A percentile compares a stretch with the other conserved stretches of the same genome.
phyloP scores from a whole-genome alignment of 164 flowering plant species.

The Vitis cinerea region DNA sequence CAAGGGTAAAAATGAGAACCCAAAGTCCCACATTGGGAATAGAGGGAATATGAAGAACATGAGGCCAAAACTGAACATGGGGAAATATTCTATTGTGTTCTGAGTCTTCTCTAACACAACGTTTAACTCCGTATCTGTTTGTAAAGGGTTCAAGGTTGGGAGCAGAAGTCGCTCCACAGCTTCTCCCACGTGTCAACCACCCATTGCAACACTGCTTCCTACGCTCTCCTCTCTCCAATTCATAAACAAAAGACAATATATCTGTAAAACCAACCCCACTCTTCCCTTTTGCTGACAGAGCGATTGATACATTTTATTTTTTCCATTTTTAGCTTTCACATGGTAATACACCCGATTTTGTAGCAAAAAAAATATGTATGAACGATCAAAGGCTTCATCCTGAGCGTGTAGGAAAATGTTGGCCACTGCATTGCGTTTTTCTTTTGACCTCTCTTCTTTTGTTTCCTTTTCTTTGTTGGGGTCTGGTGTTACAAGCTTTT shows the following conservation, averaged over 20 bases:
- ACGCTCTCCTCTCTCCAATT: not conserved
- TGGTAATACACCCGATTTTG: not conserved
- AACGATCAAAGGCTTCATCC: too few relatives aligned
- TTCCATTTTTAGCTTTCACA: too few relatives aligned
- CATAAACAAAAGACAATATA: too few relatives aligned
- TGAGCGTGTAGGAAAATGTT: too few relatives aligned
- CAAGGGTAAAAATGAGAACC: too few relatives aligned
- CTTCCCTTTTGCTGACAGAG: too few relatives aligned
- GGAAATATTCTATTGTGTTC: too few relatives aligned
- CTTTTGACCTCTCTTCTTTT: not conserved
- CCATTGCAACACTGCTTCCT: not conserved
- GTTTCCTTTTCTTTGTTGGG: not conserved
- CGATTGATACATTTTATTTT: too few relatives aligned
- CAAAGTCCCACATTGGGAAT: too few relatives aligned
- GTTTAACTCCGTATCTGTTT: not conserved
- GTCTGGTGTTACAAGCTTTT: not conserved
- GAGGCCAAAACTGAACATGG: too few relatives aligned
- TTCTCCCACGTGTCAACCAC: constrained; percentile 10
- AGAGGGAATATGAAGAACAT: too few relatives aligned
- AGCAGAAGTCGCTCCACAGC: constrained; percentile 18
- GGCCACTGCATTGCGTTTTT: not conserved
- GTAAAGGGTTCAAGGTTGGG: constrained; percentile 4
- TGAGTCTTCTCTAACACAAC: not conserved
- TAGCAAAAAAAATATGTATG: not conserved
- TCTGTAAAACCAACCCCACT: too few relatives aligned